phyloP scores from a whole-genome alignment of 768 basidiomycete species.

The Panus rudis region DNA sequence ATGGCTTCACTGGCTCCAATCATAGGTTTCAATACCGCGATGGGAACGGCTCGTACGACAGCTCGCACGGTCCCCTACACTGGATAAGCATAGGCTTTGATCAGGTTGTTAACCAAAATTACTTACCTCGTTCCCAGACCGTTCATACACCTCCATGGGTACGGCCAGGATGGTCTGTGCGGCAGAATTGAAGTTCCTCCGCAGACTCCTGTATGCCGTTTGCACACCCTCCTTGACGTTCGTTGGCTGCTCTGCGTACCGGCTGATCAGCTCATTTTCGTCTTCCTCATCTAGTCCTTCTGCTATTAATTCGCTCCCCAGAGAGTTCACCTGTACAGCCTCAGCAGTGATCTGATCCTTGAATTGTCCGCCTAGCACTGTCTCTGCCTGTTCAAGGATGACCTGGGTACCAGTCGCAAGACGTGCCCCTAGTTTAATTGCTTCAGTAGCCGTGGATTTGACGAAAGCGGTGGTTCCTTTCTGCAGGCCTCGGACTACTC shows the following conservation, averaged over 20 bases:
- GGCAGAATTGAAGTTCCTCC: slow-evolving; percentile 82
- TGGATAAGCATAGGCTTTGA: slow-evolving; percentile 3
- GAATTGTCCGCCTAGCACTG: slow-evolving; percentile 77
- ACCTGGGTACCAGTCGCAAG: slow-evolving; percentile 97
- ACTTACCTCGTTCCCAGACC: slow-evolving; percentile 81
- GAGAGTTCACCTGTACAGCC: slow-evolving; percentile 26
- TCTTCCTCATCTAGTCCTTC: slow-evolving; percentile 34
- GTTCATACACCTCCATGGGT: slow-evolving; percentile 98
- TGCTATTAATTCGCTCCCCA: no score
- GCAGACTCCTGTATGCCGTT: slow-evolving; percentile 85
- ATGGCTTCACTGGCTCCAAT: slow-evolving; percentile 97
- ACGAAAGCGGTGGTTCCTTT: slow-evolving; percentile 92
- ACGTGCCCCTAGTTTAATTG: slow-evolving; percentile 88
- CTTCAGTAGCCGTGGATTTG: slow-evolving; percentile 91
- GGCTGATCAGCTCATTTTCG: slow-evolving; percentile 58
- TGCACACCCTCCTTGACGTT: slow-evolving; percentile 84
- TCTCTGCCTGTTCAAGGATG: slow-evolving; percentile 92
- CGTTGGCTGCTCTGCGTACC: slow-evolving; percentile 86
- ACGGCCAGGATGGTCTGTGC: slow-evolving; percentile 98
- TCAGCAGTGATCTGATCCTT: slow-evolving; percentile 60
- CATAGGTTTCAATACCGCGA: slow-evolving; percentile 96
- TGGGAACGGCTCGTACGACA: slow-evolving; percentile 94
- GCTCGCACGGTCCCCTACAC: slow-evolving; percentile 86
- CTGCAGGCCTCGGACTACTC: slow-evolving; percentile 87
- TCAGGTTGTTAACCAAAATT: slow-evolving; percentile 1